A percentile compares a stretch with the other conserved stretches of the same genome.
These are phyloP conservation scores for Carex scoparia DNA, from an alignment of 176 grass and related monocot species.

Conservation along the genomic window DNA sequence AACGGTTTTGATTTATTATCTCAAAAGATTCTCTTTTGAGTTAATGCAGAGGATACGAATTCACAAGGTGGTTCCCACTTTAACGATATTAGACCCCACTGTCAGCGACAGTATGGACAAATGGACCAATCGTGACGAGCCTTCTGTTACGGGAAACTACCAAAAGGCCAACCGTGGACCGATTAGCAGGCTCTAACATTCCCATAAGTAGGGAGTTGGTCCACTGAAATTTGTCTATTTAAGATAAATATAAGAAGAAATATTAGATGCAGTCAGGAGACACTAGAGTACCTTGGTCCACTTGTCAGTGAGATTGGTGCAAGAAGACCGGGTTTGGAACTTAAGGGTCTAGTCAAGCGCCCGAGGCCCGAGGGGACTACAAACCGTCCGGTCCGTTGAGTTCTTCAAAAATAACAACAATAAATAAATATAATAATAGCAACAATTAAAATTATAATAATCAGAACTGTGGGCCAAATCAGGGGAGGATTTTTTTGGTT, in stretches of 20 bases:
- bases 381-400: neutral
- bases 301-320: neutral
- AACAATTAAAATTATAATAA: neutral
- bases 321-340: neutral
- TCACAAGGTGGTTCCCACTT: neutral
- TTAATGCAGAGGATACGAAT: no score
- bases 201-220: neutral
- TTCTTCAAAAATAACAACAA: neutral
- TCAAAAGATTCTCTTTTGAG: no score
- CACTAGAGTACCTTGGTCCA: neutral
- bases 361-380: neutral
- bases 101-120: neutral
- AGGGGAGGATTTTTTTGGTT: neutral
- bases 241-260: neutral
- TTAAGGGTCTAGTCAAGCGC: neutral
- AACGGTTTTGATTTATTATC: no score
- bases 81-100: neutral
- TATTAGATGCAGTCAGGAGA: neutral
- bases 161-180: neutral
- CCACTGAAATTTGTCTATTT: neutral
- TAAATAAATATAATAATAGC: neutral
- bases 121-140: neutral
- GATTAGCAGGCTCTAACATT: neutral
- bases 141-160: neutral
- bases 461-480: slow-evolving; percentile 23